phyloP scores from a whole-genome alignment of 2,329 filamentous ascomycete species.

The Xylariales sp. region DNA sequence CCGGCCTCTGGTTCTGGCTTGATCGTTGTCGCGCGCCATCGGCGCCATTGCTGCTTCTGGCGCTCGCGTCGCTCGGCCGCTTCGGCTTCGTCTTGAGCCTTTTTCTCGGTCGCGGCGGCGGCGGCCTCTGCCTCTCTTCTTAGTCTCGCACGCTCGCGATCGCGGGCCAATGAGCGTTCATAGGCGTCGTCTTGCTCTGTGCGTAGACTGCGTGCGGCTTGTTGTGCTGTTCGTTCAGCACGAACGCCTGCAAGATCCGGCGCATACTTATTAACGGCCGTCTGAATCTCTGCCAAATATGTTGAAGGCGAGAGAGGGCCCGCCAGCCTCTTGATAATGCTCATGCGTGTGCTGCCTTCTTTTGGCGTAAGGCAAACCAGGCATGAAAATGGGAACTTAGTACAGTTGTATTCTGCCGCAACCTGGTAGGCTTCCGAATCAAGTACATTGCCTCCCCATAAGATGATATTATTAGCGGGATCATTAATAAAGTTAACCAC shows the following conservation, averaged over 20 bases:
- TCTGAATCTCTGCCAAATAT: conserved; percentile 80
- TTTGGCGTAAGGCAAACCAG: conserved; percentile 89
- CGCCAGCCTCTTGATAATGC: conserved; percentile 81
- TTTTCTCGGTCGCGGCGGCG: conserved; percentile 73
- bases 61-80: conserved; percentile 64
- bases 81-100: conserved; percentile 69
- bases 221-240: conserved; percentile 81
- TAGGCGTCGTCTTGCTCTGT: conserved; percentile 93
- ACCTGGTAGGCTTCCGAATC: conserved; percentile 97
- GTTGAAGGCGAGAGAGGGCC: conserved; percentile 76
- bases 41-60: conserved; percentile 75
- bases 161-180: conserved; percentile 87
- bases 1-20: conserved; percentile 71
- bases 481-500: conserved; percentile 80
- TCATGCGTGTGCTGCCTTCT: conserved; percentile 88
- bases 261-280: conserved; percentile 79
- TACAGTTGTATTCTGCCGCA: conserved; percentile 85
- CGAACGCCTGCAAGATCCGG: conserved; percentile 79
- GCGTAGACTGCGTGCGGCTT: conserved; percentile 83
- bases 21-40: conserved; percentile 79
- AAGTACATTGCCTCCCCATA: conserved; percentile 94
- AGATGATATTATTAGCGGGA: conserved; percentile 79
- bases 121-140: conserved; percentile 79
- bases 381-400: conserved; percentile 91
- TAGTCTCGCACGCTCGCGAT: conserved; percentile 84